Evolutionary conservation across 1,284 basidiomycete genomes (phyloP).

Genomic region (Schizophyllum amplum): DNA sequence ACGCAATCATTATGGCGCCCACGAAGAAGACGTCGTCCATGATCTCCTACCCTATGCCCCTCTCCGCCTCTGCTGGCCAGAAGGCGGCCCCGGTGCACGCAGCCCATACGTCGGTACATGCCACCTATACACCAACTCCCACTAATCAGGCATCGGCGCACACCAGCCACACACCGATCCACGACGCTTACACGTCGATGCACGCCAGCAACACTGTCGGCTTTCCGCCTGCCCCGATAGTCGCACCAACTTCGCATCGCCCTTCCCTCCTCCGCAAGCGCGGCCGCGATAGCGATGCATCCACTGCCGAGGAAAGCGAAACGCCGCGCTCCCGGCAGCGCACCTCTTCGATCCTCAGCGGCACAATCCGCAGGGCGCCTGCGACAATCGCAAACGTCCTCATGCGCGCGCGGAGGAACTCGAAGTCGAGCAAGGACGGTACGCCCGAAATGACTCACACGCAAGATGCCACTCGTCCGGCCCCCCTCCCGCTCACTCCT

Average conservation of each 20-base stretch:
- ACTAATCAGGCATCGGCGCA: not conserved
- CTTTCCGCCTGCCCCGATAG: not conserved
- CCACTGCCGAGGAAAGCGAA: not conserved
- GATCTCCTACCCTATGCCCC: not conserved
- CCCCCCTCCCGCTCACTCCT: too few relatives aligned
- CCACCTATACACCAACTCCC: not conserved
- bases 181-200: not conserved
- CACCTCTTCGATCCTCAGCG: not conserved
- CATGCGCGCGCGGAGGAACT: constrained; percentile 2
- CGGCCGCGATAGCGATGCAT: not conserved
- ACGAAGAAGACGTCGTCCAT: not conserved
- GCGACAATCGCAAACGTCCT: constrained; percentile 11
- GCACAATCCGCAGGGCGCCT: not conserved
- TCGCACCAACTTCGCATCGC: not conserved
- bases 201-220: not conserved
- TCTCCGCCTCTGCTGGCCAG: not conserved
- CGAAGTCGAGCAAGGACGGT: not conserved
- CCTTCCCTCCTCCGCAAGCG: not conserved
- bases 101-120: not conserved
- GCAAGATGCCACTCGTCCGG: too few relatives aligned
- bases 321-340: not conserved
- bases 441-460: too few relatives aligned
- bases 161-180: not conserved
- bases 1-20: not conserved
- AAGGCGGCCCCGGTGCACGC: not conserved